phyloP scores from a whole-genome alignment of 2,329 filamentous ascomycete species.

The Arthrobotrys conoides region DNA sequence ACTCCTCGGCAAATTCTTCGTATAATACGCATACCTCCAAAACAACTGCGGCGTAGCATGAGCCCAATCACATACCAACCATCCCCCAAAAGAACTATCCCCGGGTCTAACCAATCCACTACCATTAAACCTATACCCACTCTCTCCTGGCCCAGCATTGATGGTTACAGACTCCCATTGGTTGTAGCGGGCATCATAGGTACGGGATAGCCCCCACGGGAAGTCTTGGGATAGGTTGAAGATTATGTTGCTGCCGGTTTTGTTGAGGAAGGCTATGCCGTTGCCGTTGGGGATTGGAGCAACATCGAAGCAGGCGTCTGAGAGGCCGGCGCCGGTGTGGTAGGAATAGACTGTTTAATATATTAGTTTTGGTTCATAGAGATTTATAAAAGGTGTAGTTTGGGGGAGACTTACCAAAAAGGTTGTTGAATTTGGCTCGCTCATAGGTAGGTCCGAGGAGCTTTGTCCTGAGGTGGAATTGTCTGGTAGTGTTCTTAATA shows the following conservation, averaged over 20 bases:
- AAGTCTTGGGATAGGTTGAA: conserved; percentile 46
- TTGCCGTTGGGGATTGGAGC: conserved; percentile 42
- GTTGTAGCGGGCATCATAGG: conserved; percentile 43
- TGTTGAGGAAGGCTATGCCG: conserved; percentile 47
- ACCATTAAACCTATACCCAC: conserved; percentile 38
- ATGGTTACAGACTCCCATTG: conserved; percentile 48
- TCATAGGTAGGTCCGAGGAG: conserved; percentile 23
- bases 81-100: conserved; percentile 29
- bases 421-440: conserved; percentile 28
- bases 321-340: conserved; percentile 49
- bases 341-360: conserved; percentile 37
- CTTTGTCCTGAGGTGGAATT: conserved; percentile 45
- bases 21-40: conserved; percentile 33
- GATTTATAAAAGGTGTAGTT: neutral
- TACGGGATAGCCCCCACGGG: conserved; percentile 42
- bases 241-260: conserved; percentile 30
- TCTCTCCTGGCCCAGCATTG: conserved; percentile 17
- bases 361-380: neutral
- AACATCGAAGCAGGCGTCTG: conserved; percentile 40
- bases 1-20: conserved; percentile 35
- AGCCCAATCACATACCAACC: conserved; percentile 52
- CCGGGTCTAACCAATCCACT: conserved; percentile 39
- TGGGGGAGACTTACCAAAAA: conserved; percentile 16
- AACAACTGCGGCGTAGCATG: conserved; percentile 49
- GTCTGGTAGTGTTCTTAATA: conserved; percentile 47